phyloP scores from a whole-genome alignment of 1,284 basidiomycete species.

The Phellopilus nigrolimitatus region DNA sequence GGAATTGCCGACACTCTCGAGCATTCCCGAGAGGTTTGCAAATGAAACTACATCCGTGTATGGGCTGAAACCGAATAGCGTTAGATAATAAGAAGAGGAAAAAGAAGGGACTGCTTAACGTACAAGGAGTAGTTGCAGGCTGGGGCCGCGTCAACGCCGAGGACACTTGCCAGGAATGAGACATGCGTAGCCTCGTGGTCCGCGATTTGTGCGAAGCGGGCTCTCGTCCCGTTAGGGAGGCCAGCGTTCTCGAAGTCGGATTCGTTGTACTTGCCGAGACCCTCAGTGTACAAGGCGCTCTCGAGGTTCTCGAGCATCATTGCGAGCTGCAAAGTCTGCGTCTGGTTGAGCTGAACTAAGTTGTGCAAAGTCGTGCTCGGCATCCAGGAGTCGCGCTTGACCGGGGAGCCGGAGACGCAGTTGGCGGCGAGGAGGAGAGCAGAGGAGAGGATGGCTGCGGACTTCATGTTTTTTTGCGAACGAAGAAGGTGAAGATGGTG shows the following conservation, averaged over 20 bases:
- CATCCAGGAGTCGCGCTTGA: neutral
- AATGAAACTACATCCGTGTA: conserved; percentile 31
- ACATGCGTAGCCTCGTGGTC: conserved; percentile 36
- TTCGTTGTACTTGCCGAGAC: conserved; percentile 41
- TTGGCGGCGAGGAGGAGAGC: neutral
- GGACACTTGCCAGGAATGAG: conserved; percentile 38
- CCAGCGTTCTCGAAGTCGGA: conserved; percentile 50
- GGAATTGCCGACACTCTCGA: conserved; percentile 39
- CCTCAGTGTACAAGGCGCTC: conserved; percentile 53
- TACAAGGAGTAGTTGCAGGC: conserved; percentile 37
- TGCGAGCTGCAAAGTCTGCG: conserved; percentile 41
- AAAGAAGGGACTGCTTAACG: conserved; percentile 17
- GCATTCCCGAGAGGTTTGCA: conserved; percentile 35
- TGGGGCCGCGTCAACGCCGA: conserved; percentile 39
- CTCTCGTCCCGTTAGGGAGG: conserved; percentile 44
- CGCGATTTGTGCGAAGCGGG: conserved; percentile 34
- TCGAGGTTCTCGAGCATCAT: conserved; percentile 70
- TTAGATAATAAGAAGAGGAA: too few species aligned
- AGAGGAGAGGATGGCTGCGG: neutral
- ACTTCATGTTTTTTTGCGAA: conserved; percentile 17
- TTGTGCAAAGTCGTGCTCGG: neutral
- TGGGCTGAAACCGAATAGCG: conserved; percentile 31
- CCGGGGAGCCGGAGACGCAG: conserved; percentile 2
- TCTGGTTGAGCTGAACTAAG: conserved; percentile 1
- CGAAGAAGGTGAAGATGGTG: too few species aligned